Evolutionary conservation across 331 rosid species (phyloP), one percentile per base, ranked within the genome.

Genomic region (Dryas integrifolia): DNA sequence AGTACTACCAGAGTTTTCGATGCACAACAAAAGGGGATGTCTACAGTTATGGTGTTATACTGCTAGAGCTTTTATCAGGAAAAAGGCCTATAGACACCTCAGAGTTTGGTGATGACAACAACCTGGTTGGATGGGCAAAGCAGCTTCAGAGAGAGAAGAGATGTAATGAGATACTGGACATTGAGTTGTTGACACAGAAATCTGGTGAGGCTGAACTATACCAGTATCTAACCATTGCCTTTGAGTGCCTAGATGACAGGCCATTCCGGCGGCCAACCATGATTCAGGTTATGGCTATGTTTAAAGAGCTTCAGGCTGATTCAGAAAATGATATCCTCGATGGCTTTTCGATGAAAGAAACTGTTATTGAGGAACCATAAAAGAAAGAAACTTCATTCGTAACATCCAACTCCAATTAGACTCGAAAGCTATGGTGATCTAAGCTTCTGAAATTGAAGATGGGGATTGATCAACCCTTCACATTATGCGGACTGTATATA

Each of bases 1-100:
- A 90, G 77, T 90, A 90, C 86, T 90, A 88, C 76, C 96, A 90
- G 73, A 88, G 96, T 77, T 90, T 90, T 46, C 73, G 92, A 77
- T 90, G 94, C 89, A 86, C 96, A 4, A 73, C 94, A 9, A 90
- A 88, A 75, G 96, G 96, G 18, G 96, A 88, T 69, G 96, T 90
- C 67, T 88, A 90, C 62, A 90, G 96, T 24, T 88, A 84, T 15
- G 96, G 96, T 18, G 96, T 90, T 65, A 86, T 90, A 72, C 59
- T 90, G 66, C 80, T 90, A 10, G 96, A 90, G 77, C 94, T 90
- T 83, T 70, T 90, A 38, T 86, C 96, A 7, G 93, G 96, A 5
- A 88, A 79, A 78, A 80, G 91, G 72, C 96, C 96, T 1, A 86
- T 77, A 1, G 87, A 90, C 67, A 79, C 94, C 0, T 76, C 86